Percentiles rank a stretch among this genome's conserved stretches.
Conservation (phyloP, 2,329 filamentous ascomycete genomes). For the Ophiocordyceps camponoti-saundersi region DNA sequence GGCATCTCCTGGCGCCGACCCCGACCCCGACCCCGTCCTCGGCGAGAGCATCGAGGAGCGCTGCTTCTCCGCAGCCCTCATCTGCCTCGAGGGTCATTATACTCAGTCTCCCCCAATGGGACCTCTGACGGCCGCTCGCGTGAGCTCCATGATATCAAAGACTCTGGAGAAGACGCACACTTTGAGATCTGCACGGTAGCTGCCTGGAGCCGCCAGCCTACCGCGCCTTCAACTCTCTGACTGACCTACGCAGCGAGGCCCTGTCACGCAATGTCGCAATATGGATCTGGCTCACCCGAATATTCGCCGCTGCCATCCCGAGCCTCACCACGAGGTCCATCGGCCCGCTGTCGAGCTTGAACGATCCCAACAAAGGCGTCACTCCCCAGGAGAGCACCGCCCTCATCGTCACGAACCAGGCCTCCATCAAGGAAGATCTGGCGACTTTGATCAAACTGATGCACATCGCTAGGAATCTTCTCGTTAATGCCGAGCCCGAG, state of each 20-base stretch:
- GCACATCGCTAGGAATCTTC: conserved; percentile 47
- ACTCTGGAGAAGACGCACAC: conserved; percentile 49
- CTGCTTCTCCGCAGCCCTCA: conserved; percentile 41
- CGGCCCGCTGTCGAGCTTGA: conserved; percentile 33
- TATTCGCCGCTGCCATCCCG: conserved; percentile 43
- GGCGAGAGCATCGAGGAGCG: conserved; percentile 44
- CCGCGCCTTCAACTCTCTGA: neutral
- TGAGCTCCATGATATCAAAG: conserved; percentile 39
- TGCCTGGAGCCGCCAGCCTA: neutral
- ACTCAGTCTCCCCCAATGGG: conserved; percentile 39
- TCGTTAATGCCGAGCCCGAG: conserved; percentile 47
- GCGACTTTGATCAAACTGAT: conserved; percentile 49
- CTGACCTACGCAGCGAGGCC: conserved; percentile 27
- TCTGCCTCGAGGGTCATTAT: conserved; percentile 45
- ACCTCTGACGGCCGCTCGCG: conserved; percentile 33
- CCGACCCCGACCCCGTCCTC: conserved; percentile 7
- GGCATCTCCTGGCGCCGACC: conserved; percentile 4
- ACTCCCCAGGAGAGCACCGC: conserved; percentile 45
- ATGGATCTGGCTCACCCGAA: conserved; percentile 47
- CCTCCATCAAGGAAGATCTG: conserved; percentile 42
- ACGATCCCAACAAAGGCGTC: conserved; percentile 36
- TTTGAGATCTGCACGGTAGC: conserved; percentile 40
- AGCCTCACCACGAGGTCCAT: conserved; percentile 42
- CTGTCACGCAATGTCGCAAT: conserved; percentile 46
- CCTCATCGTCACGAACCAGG: conserved; percentile 46